Base-by-base conservation (phyloP, 768 basidiomycete species). In the Mycena polygramma region DNA sequence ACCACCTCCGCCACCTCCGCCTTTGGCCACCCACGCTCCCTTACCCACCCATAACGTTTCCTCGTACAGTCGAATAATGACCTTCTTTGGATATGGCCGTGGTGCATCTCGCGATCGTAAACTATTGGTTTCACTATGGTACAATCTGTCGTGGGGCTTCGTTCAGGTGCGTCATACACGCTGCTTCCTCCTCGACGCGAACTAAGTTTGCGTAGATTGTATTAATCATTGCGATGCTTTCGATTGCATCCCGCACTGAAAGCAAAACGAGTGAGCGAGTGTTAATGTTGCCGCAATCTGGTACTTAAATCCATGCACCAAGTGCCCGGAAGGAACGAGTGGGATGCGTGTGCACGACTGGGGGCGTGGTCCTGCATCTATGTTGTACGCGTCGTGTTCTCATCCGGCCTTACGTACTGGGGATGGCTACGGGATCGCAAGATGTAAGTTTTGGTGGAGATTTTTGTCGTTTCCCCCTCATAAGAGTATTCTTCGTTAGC, bases 361-460 rank as follows among this genome's bases (percentile, higher is more conserved):
- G 90, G 90, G 3, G 81, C 80, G 10, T 91, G 90, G 90, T 83
- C 86, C 66, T 80, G 83, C 53, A 77, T 91, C 5, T 91, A 90
- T 88, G 73, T 88, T 41, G 79, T 83, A 26, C 81, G 88, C 53
- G 83, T 86, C 11, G 77, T 76, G 19, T 75, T 89, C 46, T 85
- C 85, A 11, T 78, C 80, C n/a, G 69, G 76, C 54, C 74, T 90
- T 69, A 79, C 85, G 1, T 81, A 84, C 62, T 90, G 90, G 89
- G 82, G 82, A 52, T 91, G 83, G 79, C 66, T 68, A 73, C 77
- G 81, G 78, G 75, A 79, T 76, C 75, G 73, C 45, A 64, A 68
- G 53, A 72, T 63, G 77, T 81, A 64, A 75, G 78, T 69, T 39
- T 39, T 19, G 17, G 54, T 52, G 45, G 66, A 67, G 19, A 48